Evolutionary conservation across 2,329 filamentous ascomycete species (phyloP).

Genomic region (Phyllosticta citriasiana): DNA sequence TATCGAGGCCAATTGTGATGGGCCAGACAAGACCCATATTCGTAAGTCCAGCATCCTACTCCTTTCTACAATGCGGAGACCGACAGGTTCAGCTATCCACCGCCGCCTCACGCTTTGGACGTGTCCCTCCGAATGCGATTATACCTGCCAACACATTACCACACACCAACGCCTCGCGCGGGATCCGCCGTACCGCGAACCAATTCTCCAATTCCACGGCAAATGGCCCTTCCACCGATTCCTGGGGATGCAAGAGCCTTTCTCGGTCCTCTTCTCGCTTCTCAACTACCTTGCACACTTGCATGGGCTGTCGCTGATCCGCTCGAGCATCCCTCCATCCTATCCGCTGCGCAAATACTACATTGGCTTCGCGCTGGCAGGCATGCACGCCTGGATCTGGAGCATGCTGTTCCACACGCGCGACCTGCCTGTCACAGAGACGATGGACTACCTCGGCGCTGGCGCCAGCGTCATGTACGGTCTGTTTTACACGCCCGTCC

Average conservation of each 20-base stretch:
- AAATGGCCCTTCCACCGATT: slow-evolving; percentile 97
- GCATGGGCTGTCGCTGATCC: slow-evolving; percentile 62
- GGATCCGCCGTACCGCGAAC: slow-evolving; percentile 52
- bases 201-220: slow-evolving; percentile 86
- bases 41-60: slow-evolving; percentile 41
- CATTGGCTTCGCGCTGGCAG: slow-evolving; percentile 66
- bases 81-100: slow-evolving; percentile 53
- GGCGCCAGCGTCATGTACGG: slow-evolving; percentile 86
- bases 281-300: slow-evolving; percentile 84
- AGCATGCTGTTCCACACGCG: slow-evolving; percentile 88
- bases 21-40: slow-evolving; percentile 51
- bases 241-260: slow-evolving; percentile 88
- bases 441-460: slow-evolving; percentile 90
- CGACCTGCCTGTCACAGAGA: slow-evolving; percentile 78
- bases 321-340: slow-evolving; percentile 55
- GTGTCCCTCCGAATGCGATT: slow-evolving; percentile 91
- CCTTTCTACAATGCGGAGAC: not conserved
- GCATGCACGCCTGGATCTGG: slow-evolving; percentile 74
- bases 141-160: slow-evolving; percentile 90
- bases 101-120: slow-evolving; percentile 85
- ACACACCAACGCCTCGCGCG: slow-evolving; percentile 60
- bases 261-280: slow-evolving; percentile 84
- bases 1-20: slow-evolving; percentile 65
- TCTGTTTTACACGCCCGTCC: slow-evolving; percentile 72
- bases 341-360: slow-evolving; percentile 79